These are phyloP conservation scores for Astrothelium subdiscretum DNA, from an alignment of 495 filamentous ascomycete species.

Conservation along the genomic window DNA sequence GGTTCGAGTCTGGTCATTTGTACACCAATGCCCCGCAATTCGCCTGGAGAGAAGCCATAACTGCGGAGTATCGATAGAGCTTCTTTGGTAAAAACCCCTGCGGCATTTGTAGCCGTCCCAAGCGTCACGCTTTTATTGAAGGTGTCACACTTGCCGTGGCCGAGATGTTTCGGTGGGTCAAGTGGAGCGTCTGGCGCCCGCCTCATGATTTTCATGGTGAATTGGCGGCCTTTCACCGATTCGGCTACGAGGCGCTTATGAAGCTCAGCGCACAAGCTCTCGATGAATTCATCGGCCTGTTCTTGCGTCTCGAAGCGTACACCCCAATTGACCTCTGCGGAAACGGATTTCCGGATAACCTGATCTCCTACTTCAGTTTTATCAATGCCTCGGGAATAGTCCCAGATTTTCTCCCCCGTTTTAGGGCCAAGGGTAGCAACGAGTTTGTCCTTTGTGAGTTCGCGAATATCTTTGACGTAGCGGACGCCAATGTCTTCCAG, in stretches of 20 bases:
- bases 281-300: constrained; percentile 83
- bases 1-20: constrained; percentile 88
- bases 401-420: constrained; percentile 82
- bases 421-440: constrained; percentile 69
- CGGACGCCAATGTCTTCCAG: constrained; percentile 79
- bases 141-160: constrained; percentile 88
- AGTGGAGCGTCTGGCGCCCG: constrained; percentile 76
- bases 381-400: constrained; percentile 86
- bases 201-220: constrained; percentile 89
- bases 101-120: constrained; percentile 67
- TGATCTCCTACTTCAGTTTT: constrained; percentile 75
- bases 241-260: constrained; percentile 69
- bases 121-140: constrained; percentile 79
- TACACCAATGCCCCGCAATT: constrained; percentile 78
- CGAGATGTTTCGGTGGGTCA: constrained; percentile 87
- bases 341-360: constrained; percentile 73
- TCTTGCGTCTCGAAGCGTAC: constrained; percentile 83
- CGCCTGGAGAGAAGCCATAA: constrained; percentile 78
- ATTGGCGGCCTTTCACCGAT: constrained; percentile 69
- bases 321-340: constrained; percentile 96
- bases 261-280: constrained; percentile 70
- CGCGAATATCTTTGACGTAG: constrained; percentile 68
- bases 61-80: constrained; percentile 69
- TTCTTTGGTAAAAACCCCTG: constrained; percentile 61
- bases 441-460: constrained; percentile 62